Evolutionary conservation across 1,284 basidiomycete genomes (phyloP).

Genomic region (Ganoderma boninense): DNA sequence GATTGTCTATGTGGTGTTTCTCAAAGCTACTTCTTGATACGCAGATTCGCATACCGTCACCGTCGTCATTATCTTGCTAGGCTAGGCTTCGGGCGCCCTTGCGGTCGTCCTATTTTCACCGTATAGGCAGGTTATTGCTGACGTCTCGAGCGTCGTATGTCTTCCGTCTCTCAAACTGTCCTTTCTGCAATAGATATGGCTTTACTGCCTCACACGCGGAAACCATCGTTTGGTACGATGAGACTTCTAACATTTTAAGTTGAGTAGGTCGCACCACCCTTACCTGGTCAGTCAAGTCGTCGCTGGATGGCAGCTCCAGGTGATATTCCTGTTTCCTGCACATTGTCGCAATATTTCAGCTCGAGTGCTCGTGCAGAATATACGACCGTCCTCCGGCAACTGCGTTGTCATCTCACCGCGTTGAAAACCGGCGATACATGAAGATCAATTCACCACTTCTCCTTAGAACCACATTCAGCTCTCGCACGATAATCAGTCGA

Average conservation of each 20-base stretch:
- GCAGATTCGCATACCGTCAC: constrained; percentile 32
- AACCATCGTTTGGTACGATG: constrained; percentile 16
- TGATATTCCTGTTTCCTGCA: constrained; percentile 1
- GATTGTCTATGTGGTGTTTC: constrained; percentile 27
- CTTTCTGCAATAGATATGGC: constrained; percentile 39
- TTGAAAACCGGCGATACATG: background rate
- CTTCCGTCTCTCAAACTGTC: constrained; percentile 35
- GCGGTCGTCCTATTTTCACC: constrained; percentile 26
- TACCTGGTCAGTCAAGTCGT: background rate
- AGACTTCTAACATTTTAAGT: constrained; percentile 7
- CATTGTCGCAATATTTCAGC: constrained; percentile 1
- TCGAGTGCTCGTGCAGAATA: constrained; percentile 14
- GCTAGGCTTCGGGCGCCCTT: constrained; percentile 13
- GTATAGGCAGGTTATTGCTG: constrained; percentile 44
- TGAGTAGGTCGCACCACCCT: constrained; percentile 11
- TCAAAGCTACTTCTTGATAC: constrained; percentile 32
- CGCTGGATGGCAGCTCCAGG: constrained; percentile 7
- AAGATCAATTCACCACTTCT: background rate
- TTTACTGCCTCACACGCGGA: constrained; percentile 3
- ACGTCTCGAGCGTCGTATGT: constrained; percentile 30
- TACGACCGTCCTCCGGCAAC: background rate
- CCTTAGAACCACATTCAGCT: background rate
- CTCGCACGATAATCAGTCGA: background rate
- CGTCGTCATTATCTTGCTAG: constrained; percentile 18
- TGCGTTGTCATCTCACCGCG: background rate